These are phyloP conservation scores for Thermochaetoides thermophila DNA, from an alignment of 495 filamentous ascomycete species.

Conservation along the genomic window DNA sequence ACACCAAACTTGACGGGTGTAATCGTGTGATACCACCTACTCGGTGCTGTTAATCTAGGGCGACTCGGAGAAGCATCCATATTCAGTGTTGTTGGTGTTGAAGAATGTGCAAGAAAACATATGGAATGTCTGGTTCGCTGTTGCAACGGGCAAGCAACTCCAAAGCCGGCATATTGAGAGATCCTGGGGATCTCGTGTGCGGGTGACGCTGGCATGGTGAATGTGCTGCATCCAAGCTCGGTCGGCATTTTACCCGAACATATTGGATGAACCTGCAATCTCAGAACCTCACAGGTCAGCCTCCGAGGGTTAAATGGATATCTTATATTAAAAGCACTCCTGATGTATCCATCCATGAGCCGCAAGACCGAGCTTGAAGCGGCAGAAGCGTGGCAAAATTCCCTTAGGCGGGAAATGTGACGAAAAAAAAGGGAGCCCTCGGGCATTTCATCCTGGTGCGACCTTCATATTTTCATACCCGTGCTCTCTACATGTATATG, in stretches of 20 bases:
- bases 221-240: slow-evolving; percentile 6
- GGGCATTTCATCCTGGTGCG: too few species aligned
- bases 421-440: background rate
- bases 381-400: background rate
- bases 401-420: background rate
- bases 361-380: slow-evolving; percentile 11
- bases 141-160: background rate
- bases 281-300: slow-evolving; percentile 6
- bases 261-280: slow-evolving; percentile 11
- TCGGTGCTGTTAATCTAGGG: slow-evolving; percentile 13
- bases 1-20: slow-evolving; percentile 10
- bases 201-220: too few species aligned
- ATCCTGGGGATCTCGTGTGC: background rate
- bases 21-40: slow-evolving; percentile 16
- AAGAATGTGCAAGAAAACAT: too few species aligned
- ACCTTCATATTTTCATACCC: too few species aligned
- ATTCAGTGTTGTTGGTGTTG: too few species aligned
- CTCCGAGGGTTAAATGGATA: slow-evolving; percentile 17
- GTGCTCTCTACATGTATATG: too few species aligned
- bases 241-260: slow-evolving; percentile 15
- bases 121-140: background rate
- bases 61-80: slow-evolving; percentile 12
- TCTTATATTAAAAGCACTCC: slow-evolving; percentile 13
- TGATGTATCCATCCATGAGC: slow-evolving; percentile 14
- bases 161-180: slow-evolving; percentile 5